These are phyloP conservation scores for Immersiella caudata DNA, from an alignment of 495 filamentous ascomycete species.

Conservation along the genomic window DNA sequence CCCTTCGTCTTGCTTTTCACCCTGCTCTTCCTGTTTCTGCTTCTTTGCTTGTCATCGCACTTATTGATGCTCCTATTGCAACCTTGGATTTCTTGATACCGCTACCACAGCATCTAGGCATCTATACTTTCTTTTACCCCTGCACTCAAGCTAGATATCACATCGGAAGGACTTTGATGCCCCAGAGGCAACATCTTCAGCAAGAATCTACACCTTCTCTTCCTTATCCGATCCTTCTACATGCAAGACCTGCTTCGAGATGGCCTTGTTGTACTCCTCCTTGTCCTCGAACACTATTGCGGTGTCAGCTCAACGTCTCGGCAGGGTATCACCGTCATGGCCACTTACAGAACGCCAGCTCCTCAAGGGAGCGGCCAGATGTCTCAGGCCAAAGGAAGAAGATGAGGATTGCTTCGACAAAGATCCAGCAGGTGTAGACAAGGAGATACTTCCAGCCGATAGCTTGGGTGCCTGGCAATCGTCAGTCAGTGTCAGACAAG, in stretches of 20 bases:
- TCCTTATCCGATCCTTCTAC: constrained; percentile 20
- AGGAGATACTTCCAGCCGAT: constrained; percentile 63
- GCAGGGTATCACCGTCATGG: not conserved
- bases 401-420: constrained; percentile 58
- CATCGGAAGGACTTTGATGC: too few relatives aligned
- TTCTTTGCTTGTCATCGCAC: too few relatives aligned
- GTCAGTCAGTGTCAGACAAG: not conserved
- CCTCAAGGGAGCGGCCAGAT: constrained; percentile 61
- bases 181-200: too few relatives aligned
- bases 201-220: constrained; percentile 24
- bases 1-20: too few relatives aligned
- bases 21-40: too few relatives aligned
- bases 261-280: constrained; percentile 26
- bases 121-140: too few relatives aligned
- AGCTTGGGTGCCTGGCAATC: constrained; percentile 44
- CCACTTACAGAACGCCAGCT: constrained; percentile 63
- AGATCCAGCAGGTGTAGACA: constrained; percentile 59
- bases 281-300: constrained; percentile 32
- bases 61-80: too few relatives aligned
- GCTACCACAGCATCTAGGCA: too few relatives aligned
- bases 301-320: not conserved
- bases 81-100: too few relatives aligned
- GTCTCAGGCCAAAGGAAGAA: constrained; percentile 70
- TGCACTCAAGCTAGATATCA: too few relatives aligned
- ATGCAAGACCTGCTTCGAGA: constrained; percentile 23